Percentiles rank a stretch among this genome's conserved stretches.
These are phyloP conservation scores for Volvox reticuliferus DNA, from an alignment of 139 green algal genomes.

Conservation along the genomic window DNA sequence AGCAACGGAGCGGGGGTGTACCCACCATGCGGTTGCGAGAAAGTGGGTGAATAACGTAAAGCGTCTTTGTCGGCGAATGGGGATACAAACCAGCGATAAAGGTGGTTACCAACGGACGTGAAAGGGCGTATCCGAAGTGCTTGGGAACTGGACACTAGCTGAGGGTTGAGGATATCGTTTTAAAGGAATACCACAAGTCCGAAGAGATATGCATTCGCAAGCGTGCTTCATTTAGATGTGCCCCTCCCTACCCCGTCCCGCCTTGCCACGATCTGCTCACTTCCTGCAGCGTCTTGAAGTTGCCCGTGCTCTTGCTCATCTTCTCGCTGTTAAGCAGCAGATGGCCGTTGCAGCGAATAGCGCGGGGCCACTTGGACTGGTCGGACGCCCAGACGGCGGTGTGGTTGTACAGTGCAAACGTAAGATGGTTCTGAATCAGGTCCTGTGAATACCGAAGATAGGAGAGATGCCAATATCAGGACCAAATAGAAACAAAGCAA, in stretches of 20 bases:
- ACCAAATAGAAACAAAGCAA: too few species aligned
- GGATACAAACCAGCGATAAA: too few species aligned
- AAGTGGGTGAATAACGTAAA: too few species aligned
- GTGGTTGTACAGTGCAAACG: conserved; percentile 99
- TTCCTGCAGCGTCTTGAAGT: conserved; percentile 92
- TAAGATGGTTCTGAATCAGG: conserved; percentile 99
- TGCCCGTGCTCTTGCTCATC: conserved; percentile 98
- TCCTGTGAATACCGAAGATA: conserved; percentile 79
- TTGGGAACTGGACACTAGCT: too few species aligned
- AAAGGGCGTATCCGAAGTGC: too few species aligned
- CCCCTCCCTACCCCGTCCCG: neutral
- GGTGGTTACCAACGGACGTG: too few species aligned
- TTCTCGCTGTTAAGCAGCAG: conserved; percentile 98
- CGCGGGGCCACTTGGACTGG: conserved; percentile 48
- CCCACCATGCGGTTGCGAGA: too few species aligned
- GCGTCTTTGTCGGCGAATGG: too few species aligned
- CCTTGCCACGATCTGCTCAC: conserved; percentile 40
- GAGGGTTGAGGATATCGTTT: too few species aligned
- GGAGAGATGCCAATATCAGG: too few species aligned
- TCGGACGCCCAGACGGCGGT: conserved; percentile 89
- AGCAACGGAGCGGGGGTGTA: neutral
- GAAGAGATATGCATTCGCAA: too few species aligned
- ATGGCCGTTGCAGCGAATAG: conserved; percentile 93
- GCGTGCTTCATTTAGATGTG: neutral
- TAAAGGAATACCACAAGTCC: too few species aligned